Conservation (phyloP, 768 basidiomycete species). For the Boletus sp. region DNA sequence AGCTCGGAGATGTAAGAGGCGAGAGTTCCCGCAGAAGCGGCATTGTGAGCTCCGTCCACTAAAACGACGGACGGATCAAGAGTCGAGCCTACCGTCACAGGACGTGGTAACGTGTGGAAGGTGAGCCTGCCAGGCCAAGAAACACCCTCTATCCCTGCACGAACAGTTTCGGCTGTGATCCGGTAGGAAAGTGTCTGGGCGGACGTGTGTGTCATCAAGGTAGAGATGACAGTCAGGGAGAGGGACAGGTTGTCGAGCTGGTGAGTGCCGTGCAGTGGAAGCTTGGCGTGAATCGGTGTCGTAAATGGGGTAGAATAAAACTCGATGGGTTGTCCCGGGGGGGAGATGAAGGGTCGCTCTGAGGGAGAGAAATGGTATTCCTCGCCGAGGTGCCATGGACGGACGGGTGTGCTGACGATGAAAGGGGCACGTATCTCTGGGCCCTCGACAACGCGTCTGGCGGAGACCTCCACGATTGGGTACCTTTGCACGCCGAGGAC, state of each 20-base stretch:
- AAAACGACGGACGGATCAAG: conserved; percentile 45
- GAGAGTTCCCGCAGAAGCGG: conserved; percentile 68
- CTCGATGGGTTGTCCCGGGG: conserved; percentile 42
- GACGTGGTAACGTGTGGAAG: conserved; percentile 45
- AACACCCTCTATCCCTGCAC: conserved; percentile 53
- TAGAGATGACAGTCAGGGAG: conserved; percentile 59
- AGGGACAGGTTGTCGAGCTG: conserved; percentile 82
- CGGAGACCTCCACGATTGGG: conserved; percentile 43
- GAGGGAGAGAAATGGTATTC: conserved; percentile 34
- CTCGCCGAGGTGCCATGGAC: conserved; percentile 32
- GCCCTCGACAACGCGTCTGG: conserved; percentile 39
- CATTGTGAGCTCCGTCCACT: conserved; percentile 93
- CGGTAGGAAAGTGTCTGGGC: conserved; percentile 20
- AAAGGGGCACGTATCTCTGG: conserved; percentile 40
- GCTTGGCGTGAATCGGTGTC: conserved; percentile 41
- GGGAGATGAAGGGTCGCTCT: conserved; percentile 27
- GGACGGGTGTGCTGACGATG: conserved; percentile 34
- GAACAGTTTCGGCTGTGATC: conserved; percentile 50
- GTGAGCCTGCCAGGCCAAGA: conserved; percentile 85
- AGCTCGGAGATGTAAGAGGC: conserved; percentile 52
- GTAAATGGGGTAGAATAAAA: conserved; percentile 43
- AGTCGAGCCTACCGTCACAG: conserved; percentile 12
- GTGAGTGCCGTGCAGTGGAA: conserved; percentile 77
- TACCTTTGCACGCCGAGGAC: conserved; percentile 65
- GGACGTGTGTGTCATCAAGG: conserved; percentile 44